Conservation (phyloP, 2,329 filamentous ascomycete genomes). For the Colletotrichum tanaceti region DNA sequence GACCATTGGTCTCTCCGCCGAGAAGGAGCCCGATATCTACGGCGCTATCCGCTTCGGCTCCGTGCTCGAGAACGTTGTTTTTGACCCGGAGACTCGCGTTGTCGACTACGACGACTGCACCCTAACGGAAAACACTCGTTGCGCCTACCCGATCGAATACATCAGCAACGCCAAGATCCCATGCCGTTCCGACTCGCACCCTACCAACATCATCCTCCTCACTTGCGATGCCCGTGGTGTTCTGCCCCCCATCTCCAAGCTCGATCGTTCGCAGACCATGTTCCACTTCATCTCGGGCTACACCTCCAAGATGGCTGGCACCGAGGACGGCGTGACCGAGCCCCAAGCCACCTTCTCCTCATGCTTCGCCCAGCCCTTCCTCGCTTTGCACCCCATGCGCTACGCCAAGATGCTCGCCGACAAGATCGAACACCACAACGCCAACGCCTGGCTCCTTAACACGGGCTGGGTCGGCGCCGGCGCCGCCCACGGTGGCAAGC, state of each 20-base stretch:
- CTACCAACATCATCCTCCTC: constrained; percentile 95
- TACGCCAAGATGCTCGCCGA: constrained; percentile 98
- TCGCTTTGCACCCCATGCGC: constrained; percentile 98
- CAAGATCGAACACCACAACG: constrained; percentile 95
- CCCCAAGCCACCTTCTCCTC: constrained; percentile 99
- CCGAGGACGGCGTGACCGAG: constrained; percentile 95
- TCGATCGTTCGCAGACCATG: constrained; percentile 95
- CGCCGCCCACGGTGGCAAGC: constrained; percentile 90
- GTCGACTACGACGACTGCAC: constrained; percentile 97
- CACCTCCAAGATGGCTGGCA: constrained; percentile 99
- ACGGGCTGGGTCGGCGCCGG: constrained; percentile 97
- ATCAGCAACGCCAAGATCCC: constrained; percentile 99
- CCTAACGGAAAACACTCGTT: constrained; percentile 97
- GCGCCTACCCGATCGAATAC: constrained; percentile 99
- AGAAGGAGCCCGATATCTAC: constrained; percentile 99
- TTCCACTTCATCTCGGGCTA: constrained; percentile 99
- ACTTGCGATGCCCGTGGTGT: constrained; percentile 98
- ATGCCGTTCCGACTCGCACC: constrained; percentile 87
- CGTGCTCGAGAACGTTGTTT: constrained; percentile 98
- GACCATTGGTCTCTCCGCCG: constrained; percentile 94
- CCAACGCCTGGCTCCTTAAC: constrained; percentile 98
- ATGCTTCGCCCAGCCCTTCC: constrained; percentile 99
- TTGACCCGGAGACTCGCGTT: constrained; percentile 86
- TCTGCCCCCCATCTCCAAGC: constrained; percentile 96
- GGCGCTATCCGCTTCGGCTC: constrained; percentile 96